A percentile compares a stretch with the other conserved stretches of the same genome.
These are phyloP conservation scores for Lentinula boryana DNA, from an alignment of 768 basidiomycete species.

Conservation along the genomic window DNA sequence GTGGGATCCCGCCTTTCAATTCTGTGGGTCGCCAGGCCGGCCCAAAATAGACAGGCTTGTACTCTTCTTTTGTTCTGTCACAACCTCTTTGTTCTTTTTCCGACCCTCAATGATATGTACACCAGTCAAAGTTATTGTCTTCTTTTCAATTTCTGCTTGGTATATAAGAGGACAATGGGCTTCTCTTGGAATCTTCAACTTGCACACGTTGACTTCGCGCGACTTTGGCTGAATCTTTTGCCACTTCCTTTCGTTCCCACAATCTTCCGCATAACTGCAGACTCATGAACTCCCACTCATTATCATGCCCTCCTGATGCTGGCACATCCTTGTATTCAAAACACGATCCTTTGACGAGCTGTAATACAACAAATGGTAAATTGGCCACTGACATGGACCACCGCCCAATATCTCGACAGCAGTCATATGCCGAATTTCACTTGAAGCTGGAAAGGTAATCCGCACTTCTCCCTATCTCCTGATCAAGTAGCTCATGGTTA, in stretches of 20 bases:
- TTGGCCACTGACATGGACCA: neutral
- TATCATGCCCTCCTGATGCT: neutral
- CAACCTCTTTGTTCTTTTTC: neutral
- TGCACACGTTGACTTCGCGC: neutral
- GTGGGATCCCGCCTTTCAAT: neutral
- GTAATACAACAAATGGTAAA: neutral
- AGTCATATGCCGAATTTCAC: neutral
- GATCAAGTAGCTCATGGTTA: neutral
- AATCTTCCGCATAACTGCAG: too few species aligned
- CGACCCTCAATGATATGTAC: neutral
- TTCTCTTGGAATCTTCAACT: neutral
- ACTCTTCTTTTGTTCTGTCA: neutral
- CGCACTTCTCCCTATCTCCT: neutral
- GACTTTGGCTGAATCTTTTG: neutral
- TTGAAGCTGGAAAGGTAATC: neutral
- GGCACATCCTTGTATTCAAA: neutral
- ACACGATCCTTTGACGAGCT: too few species aligned
- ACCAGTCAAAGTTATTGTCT: neutral
- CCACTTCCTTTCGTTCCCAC: neutral
- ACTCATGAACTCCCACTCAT: neutral
- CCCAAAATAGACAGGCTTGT: neutral
- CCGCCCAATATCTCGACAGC: neutral
- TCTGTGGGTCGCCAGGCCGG: neutral
- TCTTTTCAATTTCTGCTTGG: neutral
- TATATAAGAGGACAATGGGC: neutral